A percentile compares a stretch with the other conserved stretches of the same genome.
phyloP scores from a whole-genome alignment of 495 filamentous ascomycete species.

The Geopyxis carbonaria region DNA sequence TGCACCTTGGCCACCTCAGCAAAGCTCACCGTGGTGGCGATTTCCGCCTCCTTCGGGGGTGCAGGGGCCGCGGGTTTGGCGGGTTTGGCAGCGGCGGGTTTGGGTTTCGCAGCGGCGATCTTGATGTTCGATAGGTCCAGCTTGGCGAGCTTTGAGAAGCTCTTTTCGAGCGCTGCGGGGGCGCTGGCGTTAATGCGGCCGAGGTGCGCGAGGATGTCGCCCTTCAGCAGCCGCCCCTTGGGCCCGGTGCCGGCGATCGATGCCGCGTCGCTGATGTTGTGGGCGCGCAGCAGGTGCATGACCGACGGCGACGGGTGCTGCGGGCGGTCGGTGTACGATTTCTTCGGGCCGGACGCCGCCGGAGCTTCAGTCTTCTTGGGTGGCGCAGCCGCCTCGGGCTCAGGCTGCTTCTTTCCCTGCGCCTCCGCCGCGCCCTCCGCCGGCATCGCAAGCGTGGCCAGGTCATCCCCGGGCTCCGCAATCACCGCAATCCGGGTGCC shows the following conservation, averaged over 20 bases:
- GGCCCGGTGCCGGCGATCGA: constrained; percentile 79
- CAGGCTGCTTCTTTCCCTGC: constrained; percentile 50
- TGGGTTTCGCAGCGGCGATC: constrained; percentile 40
- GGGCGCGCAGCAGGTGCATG: constrained; percentile 55
- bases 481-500: constrained; percentile 58
- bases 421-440: constrained; percentile 39
- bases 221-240: constrained; percentile 79
- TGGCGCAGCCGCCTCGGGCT: constrained; percentile 42
- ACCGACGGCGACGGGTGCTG: constrained; percentile 48
- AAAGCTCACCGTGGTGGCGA: constrained; percentile 61
- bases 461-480: constrained; percentile 58
- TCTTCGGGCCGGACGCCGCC: constrained; percentile 9
- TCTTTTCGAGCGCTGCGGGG: constrained; percentile 47
- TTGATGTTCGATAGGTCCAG: constrained; percentile 94
- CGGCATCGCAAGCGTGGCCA: constrained; percentile 49
- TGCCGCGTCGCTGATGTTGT: constrained; percentile 53
- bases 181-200: constrained; percentile 54
- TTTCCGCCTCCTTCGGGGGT: constrained; percentile 32
- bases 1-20: constrained; percentile 61
- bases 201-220: constrained; percentile 82
- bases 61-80: constrained; percentile 28
- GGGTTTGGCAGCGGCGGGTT: constrained; percentile 28
- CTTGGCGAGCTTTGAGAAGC: constrained; percentile 57
- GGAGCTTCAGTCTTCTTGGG: constrained; percentile 8
- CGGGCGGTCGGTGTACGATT: constrained; percentile 16